Conservation (phyloP, 257 asterid genomes). For the Solanum tarapatanum region DNA sequence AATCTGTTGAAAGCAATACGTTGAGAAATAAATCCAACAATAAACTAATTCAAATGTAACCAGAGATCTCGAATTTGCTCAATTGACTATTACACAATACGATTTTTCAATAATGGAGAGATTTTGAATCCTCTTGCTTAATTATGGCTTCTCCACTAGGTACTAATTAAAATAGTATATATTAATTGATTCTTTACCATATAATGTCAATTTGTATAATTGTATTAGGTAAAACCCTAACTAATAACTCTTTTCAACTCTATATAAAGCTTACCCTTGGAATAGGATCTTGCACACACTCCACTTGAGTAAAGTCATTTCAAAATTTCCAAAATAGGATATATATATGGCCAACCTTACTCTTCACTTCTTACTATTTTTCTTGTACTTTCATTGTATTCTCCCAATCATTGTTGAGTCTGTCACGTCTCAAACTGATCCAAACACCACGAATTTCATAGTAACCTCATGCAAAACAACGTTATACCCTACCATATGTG, state of each 20-base stretch:
- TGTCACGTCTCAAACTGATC: background rate
- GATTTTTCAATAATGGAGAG: background rate
- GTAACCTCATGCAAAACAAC: constrained; percentile 38
- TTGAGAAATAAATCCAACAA: rapidly evolving
- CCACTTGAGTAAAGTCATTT: background rate
- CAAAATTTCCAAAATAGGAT: background rate
- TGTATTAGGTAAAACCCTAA: background rate
- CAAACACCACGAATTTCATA: constrained; percentile 21
- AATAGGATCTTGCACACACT: background rate
- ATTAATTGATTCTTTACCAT: background rate
- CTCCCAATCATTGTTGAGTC: background rate
- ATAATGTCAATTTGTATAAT: background rate
- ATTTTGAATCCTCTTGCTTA: background rate
- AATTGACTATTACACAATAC: rapidly evolving
- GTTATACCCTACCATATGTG: constrained; percentile 40
- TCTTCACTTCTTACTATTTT: constrained; percentile 9
- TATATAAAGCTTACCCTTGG: constrained; percentile 9
- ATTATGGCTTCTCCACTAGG: background rate
- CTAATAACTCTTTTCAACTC: background rate
- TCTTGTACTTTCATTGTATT: constrained; percentile 14
- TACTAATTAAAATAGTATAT: background rate
- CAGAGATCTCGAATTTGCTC: rapidly evolving
- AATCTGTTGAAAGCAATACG: background rate
- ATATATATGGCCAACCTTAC: constrained; percentile 20
- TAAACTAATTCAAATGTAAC: background rate